Evolutionary conservation across 306 rosid species (phyloP).

Genomic region (Argentina anserina): DNA sequence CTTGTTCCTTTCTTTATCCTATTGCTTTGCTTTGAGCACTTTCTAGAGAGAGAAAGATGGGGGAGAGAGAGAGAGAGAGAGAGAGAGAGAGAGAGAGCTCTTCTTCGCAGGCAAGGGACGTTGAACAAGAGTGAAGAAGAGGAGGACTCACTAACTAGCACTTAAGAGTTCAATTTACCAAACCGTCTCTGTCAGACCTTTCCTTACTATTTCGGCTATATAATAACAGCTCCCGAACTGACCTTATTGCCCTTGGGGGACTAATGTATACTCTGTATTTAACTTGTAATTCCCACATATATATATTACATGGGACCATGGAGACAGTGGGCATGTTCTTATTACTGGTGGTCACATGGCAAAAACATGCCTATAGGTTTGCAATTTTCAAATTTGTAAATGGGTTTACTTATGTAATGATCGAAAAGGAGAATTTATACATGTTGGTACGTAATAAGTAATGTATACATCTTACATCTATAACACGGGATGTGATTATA

Average conservation of each 20-base stretch:
- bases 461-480: too few relatives aligned
- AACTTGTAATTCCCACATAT: not conserved
- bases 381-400: constrained; percentile 11
- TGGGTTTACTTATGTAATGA: not conserved
- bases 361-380: constrained; percentile 7
- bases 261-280: not conserved
- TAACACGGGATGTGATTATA: too few relatives aligned
- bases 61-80: constrained; percentile 18
- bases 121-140: constrained; percentile 44
- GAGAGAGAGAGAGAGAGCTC: constrained; percentile 23
- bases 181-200: constrained; percentile 39
- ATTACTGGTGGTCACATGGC: constrained; percentile 29
- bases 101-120: constrained; percentile 78
- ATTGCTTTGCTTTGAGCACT: constrained; percentile 24
- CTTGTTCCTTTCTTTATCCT: constrained; percentile 44
- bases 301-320: constrained; percentile 13
- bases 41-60: too few relatives aligned
- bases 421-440: too few relatives aligned
- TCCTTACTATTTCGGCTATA: constrained; percentile 21
- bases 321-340: constrained; percentile 21
- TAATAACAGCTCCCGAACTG: constrained; percentile 25
- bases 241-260: constrained; percentile 29
- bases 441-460: too few relatives aligned
- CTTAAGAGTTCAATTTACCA: constrained; percentile 48
- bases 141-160: constrained; percentile 62